A percentile compares a stretch with the other conserved stretches of the same genome.
These are phyloP conservation scores for Urtica urens DNA, from an alignment of 306 rosid genomes.

Conservation along the genomic window DNA sequence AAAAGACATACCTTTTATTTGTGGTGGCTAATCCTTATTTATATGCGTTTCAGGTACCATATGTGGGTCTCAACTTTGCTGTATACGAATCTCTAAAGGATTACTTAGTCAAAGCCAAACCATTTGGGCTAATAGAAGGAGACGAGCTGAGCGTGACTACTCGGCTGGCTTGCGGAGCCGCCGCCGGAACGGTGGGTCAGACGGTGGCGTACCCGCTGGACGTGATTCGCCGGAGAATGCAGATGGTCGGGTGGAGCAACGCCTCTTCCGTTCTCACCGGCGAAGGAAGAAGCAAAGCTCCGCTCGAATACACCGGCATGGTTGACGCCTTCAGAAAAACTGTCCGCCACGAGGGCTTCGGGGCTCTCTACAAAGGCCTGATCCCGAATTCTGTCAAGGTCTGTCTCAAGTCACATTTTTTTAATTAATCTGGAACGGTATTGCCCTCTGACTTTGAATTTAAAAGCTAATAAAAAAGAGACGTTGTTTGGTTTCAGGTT, in stretches of 20 bases:
- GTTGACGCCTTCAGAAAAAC: slow-evolving; percentile 93
- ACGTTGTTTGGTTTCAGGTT: slow-evolving; percentile 44
- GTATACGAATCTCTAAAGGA: slow-evolving; percentile 94
- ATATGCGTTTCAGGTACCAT: slow-evolving; percentile 60
- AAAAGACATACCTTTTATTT: too few species aligned
- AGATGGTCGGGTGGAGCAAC: slow-evolving; percentile 96
- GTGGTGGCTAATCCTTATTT: slow-evolving; percentile 11
- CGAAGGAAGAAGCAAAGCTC: slow-evolving; percentile 64
- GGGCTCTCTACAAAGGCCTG: slow-evolving; percentile 97
- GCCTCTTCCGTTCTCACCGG: slow-evolving; percentile 83
- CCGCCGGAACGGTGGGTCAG: slow-evolving; percentile 95
- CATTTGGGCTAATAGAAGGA: slow-evolving; percentile 62
- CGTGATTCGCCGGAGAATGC: slow-evolving; percentile 98
- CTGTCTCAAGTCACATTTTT: slow-evolving; percentile 1
- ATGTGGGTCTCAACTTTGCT: slow-evolving; percentile 96
- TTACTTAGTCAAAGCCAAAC: slow-evolving; percentile 56
- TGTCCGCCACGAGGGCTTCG: slow-evolving; percentile 82
- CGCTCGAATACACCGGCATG: slow-evolving; percentile 88
- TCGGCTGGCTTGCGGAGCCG: slow-evolving; percentile 93
- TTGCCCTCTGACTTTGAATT: too few species aligned
- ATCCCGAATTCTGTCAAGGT: slow-evolving; percentile 99
- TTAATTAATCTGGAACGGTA: too few species aligned
- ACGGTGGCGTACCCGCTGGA: slow-evolving; percentile 98
- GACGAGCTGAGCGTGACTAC: slow-evolving; percentile 81
- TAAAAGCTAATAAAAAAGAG: background rate